Base-by-base conservation (phyloP, 2,329 filamentous ascomycete genomes). In the Aspergillus novofumigatus region DNA sequence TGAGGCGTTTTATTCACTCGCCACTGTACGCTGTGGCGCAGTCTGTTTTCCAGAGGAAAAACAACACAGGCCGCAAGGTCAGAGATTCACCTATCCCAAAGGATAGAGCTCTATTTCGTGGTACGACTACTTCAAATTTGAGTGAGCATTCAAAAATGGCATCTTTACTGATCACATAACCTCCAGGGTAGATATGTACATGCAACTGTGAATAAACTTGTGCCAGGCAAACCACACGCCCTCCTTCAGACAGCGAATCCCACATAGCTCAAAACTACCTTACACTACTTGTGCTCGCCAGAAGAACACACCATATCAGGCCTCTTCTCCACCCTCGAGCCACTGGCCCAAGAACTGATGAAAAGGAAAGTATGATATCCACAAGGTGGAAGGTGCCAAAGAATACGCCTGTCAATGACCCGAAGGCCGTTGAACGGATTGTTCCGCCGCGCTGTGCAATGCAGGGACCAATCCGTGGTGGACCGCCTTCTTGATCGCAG, bases 371-470 rank as follows among this genome's bases (percentile, higher is more conserved):
- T 58, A 51, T 49, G 44, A 26, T 45, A 45, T 62, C 65, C 61
- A 61, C 56, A 51, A 51, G 60, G 62, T 67, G 65, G 67, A 69
- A 66, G 56, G 65, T 71, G 69, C 69, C 70, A 73, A 73, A 72
- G 69, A 72, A 72, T 72, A 64, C 70, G 70, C 70, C 69, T 72
- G 69, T 71, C 70, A 72, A 71, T 69, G 69, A 71, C 69, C 70
- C 68, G 67, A 69, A 67, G 53, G 63, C 65, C 63, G 62, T 66
- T 65, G 63, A 64, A 65, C 60, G 23, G 45, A 28, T 65, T 70
- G 78, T 73, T 77, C 76, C 78, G 67, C 80, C 80, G 75, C 80
- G 79, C 66, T 82, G 80, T 83, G 80, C 80, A 82, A 83, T 82
- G 80, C 77, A 82, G 80, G 78, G 75, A 76, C 78, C 74, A 72